These are phyloP conservation scores for Pilasporangium apinafurcum DNA, from an alignment of 352 stramenopile genomes.

Conservation along the genomic window DNA sequence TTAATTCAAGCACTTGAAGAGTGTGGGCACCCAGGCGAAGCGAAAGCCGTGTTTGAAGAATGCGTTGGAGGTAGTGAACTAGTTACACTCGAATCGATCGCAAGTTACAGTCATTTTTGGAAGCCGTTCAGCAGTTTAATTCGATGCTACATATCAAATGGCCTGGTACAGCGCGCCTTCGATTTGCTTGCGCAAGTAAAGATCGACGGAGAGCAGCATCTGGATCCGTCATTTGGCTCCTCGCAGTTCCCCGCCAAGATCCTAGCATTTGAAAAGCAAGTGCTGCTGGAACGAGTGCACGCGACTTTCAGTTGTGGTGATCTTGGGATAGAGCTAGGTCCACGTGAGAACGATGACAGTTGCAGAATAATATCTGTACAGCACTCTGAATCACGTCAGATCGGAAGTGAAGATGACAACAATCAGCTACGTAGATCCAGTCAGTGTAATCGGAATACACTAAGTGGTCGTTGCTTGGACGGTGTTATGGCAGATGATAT, in stretches of 20 bases:
- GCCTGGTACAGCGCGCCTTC: conserved; percentile 37
- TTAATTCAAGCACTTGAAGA: conserved; percentile 27
- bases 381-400: too few relatives aligned
- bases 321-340: conserved; percentile 25
- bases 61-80: conserved; percentile 22
- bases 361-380: too few relatives aligned
- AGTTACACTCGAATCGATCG: conserved; percentile 20
- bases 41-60: conserved; percentile 43
- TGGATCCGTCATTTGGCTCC: conserved; percentile 20
- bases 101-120: conserved; percentile 21
- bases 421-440: neutral
- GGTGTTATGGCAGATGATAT: conserved; percentile 18
- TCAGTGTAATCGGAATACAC: neutral
- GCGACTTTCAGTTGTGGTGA: conserved; percentile 40
- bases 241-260: conserved; percentile 29
- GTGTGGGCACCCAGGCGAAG: conserved; percentile 32
- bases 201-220: conserved; percentile 29
- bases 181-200: conserved; percentile 35
- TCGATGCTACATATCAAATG: conserved; percentile 28
- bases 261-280: conserved; percentile 16
- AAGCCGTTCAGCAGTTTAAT: conserved; percentile 32
- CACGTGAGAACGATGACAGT: conserved; percentile 7
- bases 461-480: neutral
- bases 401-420: conserved; percentile 2
- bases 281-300: conserved; percentile 35